These are phyloP conservation scores for Chromera velia DNA, from an alignment of 73 alveolate genomes.

Conservation along the genomic window DNA sequence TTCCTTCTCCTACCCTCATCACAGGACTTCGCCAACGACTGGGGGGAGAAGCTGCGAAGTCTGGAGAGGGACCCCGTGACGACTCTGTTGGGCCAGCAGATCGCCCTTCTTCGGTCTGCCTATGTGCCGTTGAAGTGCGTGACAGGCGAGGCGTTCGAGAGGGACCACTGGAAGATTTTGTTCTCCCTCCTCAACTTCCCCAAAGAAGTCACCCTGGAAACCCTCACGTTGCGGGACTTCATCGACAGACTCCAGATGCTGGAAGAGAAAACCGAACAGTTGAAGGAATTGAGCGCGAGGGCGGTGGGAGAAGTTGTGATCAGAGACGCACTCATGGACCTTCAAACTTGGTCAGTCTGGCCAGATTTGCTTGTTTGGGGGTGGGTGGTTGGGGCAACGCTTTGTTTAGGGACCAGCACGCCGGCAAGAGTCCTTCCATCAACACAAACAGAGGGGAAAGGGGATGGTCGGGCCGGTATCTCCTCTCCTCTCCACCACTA, in stretches of 20 bases:
- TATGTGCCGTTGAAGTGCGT: conserved; percentile 85
- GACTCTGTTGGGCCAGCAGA: conserved; percentile 27
- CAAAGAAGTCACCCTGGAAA: conserved; percentile 89
- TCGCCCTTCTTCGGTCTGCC: conserved; percentile 46
- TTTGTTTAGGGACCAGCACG: too few species aligned
- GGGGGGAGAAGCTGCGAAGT: conserved; percentile 60
- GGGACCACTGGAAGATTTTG: conserved; percentile 97
- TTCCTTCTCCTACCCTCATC: too few species aligned
- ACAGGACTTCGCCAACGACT: conserved; percentile 57
- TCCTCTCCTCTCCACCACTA: too few species aligned
- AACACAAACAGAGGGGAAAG: too few species aligned
- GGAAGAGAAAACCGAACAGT: conserved; percentile 72
- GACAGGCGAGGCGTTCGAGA: conserved; percentile 98
- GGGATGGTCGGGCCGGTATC: too few species aligned
- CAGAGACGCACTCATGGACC: conserved; percentile 45
- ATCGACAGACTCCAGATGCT: conserved; percentile 19
- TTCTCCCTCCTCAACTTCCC: conserved; percentile 86
- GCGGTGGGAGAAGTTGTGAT: conserved; percentile 97
- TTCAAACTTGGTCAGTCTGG: conserved; percentile 76
- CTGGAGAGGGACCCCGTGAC: conserved; percentile 58
- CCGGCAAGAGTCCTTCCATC: too few species aligned
- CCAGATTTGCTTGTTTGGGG: too few species aligned
- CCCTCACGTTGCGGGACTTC: conserved; percentile 77
- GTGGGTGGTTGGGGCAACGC: too few species aligned
- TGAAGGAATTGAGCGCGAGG: conserved; percentile 91